Evolutionary conservation across 2,329 filamentous ascomycete genomes (phyloP).

Genomic region (Ophiostoma himal-ulmi): DNA sequence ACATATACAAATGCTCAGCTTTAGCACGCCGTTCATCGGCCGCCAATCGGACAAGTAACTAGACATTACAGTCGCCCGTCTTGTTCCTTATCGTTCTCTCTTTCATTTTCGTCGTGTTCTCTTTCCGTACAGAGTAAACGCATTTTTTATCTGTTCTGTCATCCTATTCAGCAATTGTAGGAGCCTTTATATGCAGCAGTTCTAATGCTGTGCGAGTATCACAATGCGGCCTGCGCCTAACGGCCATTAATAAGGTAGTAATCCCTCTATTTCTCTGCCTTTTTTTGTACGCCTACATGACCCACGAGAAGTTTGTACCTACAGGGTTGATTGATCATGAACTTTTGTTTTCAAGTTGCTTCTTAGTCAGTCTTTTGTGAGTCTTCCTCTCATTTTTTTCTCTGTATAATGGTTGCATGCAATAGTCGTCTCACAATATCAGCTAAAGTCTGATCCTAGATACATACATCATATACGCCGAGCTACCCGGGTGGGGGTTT

Average conservation of each 20-base stretch:
- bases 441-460: background rate
- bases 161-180: background rate
- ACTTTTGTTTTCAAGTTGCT: background rate
- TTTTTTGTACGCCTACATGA: background rate
- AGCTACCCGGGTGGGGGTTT: constrained; percentile 1
- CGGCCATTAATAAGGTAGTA: background rate
- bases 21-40: background rate
- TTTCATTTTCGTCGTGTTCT: background rate
- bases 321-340: background rate
- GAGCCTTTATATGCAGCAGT: background rate
- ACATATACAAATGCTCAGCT: background rate
- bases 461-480: background rate
- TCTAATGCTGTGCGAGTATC: background rate
- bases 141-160: background rate
- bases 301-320: background rate
- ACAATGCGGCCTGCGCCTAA: background rate
- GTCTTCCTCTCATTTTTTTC: background rate
- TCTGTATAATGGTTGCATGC: background rate
- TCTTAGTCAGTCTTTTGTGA: background rate
- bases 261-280: background rate
- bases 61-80: background rate
- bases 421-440: background rate
- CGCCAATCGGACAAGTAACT: background rate
- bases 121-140: too few relatives aligned
- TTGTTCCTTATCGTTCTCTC: background rate